Conservation (phyloP, 306 rosid species). For the Quercus alba region DNA sequence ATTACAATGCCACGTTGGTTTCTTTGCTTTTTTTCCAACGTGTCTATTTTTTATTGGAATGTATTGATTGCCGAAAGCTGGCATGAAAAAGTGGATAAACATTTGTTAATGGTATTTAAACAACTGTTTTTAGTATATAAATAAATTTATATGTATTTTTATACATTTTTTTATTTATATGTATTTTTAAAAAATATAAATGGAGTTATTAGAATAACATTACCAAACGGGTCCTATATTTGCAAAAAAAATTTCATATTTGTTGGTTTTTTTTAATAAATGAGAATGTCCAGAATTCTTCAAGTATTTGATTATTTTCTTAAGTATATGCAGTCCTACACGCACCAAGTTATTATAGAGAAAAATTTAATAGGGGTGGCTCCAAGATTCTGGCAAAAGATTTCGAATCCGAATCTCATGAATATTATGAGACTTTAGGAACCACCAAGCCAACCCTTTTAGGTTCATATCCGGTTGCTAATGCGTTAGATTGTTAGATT, state of each 20-base stretch:
- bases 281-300: accelerated
- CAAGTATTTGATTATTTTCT: accelerated
- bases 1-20: conserved; percentile 20
- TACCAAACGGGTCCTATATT: accelerated
- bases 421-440: too few species aligned
- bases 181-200: too few species aligned
- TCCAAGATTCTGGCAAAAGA: accelerated
- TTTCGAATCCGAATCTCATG: accelerated
- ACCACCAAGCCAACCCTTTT: accelerated
- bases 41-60: too few species aligned
- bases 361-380: accelerated
- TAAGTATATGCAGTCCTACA: accelerated
- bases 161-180: accelerated
- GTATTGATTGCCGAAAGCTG: too few species aligned
- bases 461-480: accelerated
- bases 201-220: accelerated
- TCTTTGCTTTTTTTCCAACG: too few species aligned
- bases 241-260: too few species aligned
- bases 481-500: too few species aligned
- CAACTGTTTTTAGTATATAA: too few species aligned
- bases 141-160: too few species aligned
- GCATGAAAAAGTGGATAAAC: too few species aligned
- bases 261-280: too few species aligned
- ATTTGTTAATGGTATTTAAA: too few species aligned
- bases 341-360: accelerated